Evolutionary conservation across 2,329 filamentous ascomycete species (phyloP).

Genomic region (Pestalotiopsis fici): DNA sequence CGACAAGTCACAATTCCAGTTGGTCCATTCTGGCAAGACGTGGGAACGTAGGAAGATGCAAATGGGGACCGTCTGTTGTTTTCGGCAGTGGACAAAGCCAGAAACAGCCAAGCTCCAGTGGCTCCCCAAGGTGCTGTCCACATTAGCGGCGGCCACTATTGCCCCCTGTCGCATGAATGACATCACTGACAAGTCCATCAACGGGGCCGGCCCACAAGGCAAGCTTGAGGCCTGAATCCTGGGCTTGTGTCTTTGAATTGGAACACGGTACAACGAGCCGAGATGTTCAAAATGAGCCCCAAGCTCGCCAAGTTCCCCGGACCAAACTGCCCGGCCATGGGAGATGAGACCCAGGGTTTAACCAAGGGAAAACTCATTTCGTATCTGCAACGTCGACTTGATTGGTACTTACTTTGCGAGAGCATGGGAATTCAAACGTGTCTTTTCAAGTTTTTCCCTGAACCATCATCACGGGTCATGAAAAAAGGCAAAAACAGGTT

Average conservation of each 20-base stretch:
- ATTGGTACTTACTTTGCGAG: background rate
- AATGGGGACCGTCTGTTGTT: constrained; percentile 2
- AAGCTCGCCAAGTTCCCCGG: background rate
- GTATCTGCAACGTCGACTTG: background rate
- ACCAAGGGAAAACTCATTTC: background rate
- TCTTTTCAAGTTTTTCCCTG: background rate
- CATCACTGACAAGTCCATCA: background rate
- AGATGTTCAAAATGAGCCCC: background rate
- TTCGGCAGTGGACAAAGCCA: background rate
- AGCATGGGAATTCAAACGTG: background rate
- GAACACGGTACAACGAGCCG: background rate
- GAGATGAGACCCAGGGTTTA: background rate
- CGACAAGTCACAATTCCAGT: background rate
- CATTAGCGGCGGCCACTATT: constrained; percentile 5
- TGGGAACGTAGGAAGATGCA: background rate
- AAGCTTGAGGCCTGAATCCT: background rate
- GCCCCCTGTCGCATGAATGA: background rate
- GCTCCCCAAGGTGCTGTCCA: no score
- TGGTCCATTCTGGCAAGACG: background rate
- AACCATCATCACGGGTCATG: background rate
- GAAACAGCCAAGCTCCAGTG: background rate
- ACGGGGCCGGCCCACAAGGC: background rate
- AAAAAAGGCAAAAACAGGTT: background rate
- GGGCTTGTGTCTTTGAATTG: no score
- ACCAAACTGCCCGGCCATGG: background rate